phyloP scores from a whole-genome alignment of 805 yeast genomes.

The Kodamaea fukazawae region DNA sequence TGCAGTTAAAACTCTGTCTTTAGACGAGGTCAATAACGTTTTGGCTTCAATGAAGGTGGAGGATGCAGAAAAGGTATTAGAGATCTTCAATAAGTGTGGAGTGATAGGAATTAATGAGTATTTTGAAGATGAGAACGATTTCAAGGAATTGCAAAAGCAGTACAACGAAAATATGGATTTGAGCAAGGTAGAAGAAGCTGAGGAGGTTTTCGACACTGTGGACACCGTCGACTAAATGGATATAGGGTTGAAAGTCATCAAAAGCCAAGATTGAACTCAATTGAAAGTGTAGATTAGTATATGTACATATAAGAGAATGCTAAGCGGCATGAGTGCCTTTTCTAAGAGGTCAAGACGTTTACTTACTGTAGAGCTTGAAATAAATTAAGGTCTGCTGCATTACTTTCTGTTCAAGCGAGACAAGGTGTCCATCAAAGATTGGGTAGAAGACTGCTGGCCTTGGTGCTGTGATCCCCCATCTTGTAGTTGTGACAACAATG shows the following conservation, averaged over 20 bases:
- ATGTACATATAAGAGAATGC: too few relatives aligned
- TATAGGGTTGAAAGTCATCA: neutral
- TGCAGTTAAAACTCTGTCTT: constrained; percentile 68
- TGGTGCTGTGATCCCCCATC: constrained; percentile 12
- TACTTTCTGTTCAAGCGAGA: constrained; percentile 34
- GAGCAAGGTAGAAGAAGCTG: constrained; percentile 11
- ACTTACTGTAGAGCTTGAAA: too few relatives aligned
- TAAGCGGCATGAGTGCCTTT: too few relatives aligned
- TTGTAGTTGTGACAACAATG: constrained; percentile 28
- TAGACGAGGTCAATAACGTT: constrained; percentile 80
- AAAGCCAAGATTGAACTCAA: neutral
- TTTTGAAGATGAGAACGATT: constrained; percentile 70
- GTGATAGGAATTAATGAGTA: constrained; percentile 80
- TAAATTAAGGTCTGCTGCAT: too few relatives aligned
- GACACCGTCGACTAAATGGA: constrained; percentile 14
- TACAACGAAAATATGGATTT: constrained; percentile 31
- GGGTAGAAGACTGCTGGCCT: constrained; percentile 14
- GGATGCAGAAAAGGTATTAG: constrained; percentile 78
- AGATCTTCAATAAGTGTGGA: constrained; percentile 72
- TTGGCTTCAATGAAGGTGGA: constrained; percentile 69
- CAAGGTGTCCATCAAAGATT: constrained; percentile 33
- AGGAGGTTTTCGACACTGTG: constrained; percentile 12
- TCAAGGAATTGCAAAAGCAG: constrained; percentile 51
- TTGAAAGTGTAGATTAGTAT: constrained; percentile 1
- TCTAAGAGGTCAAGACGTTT: too few relatives aligned